Evolutionary conservation across 306 rosid species (phyloP), one percentile per base, ranked within the genome.

Genomic region (Prunus mume): DNA sequence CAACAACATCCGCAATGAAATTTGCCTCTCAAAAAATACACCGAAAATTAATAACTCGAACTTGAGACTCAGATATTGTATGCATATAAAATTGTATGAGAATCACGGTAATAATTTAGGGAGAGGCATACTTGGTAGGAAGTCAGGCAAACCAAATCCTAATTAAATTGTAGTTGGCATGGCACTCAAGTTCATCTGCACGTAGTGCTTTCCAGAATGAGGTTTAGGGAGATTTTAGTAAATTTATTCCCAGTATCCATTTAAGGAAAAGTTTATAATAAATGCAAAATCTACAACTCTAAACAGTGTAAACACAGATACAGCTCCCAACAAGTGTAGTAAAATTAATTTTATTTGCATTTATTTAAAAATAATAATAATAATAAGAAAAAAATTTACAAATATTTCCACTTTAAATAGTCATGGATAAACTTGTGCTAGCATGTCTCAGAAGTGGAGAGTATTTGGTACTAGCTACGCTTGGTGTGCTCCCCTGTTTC

Each of bases 401-500:
- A 45, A 28, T 17, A 27, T 30, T 63, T 65, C 12, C 9, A 10
- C 49, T 12, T 32, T 32, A 65, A 30, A 65, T 8, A 60, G 38
- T 45, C 24, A 17, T 47, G 67, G 50, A 60, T 50, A 68, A 69
- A 57, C 55, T 13, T 68, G 78, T 22, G 62, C 51, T 30, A 65
- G 72, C 24, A 65, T 65, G 68, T 72, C 73, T 61, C 51, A n/a
- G 62, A 54, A 69, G 71, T 32, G 66, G 56, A 6, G 78, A 64
- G 86, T 79, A 12, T 79, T 79, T 71, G 76, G 74, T 83, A 65
- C 78, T 24, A 62, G 41, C 65, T 60, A 60, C n/a, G 28, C 62
- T 56, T 2, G n/a, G 4, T 25, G 41, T 46, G 24, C 72, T 64
- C 56, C 68, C 65, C 30, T 27, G 47, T 51, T 38, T 25, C 64